Percentiles rank a stretch among this genome's conserved stretches.
Conservation (phyloP, 202 grass and related monocot species). For the Setaria italica region DNA sequence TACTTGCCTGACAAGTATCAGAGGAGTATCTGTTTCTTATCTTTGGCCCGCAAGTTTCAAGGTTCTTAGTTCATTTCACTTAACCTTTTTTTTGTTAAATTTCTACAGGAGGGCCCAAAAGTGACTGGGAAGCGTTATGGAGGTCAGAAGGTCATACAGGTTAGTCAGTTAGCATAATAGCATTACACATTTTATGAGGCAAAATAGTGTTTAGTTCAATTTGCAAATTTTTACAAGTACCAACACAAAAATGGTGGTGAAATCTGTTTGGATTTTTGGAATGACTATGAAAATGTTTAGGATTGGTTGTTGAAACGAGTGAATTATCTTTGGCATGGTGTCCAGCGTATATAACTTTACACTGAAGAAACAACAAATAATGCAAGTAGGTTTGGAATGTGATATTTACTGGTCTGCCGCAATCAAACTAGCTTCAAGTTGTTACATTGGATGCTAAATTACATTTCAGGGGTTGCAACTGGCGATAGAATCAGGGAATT, state of each 20-base stretch:
- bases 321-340: neutral
- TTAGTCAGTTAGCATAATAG: constrained; percentile 28
- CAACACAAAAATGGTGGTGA: constrained; percentile 2
- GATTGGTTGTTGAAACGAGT: neutral
- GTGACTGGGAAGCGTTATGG: constrained; percentile 58
- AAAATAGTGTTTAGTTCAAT: constrained; percentile 4
- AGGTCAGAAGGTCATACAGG: constrained; percentile 65
- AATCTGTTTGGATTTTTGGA: constrained; percentile 9
- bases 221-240: constrained; percentile 6
- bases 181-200: constrained; percentile 14
- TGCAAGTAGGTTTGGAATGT: neutral
- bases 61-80: neutral
- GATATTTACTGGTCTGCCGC: neutral
- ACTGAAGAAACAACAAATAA: neutral
- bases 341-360: neutral
- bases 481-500: constrained; percentile 70
- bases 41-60: neutral
- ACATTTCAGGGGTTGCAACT: constrained; percentile 78
- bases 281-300: neutral
- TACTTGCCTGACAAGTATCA: neutral
- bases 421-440: constrained; percentile 11
- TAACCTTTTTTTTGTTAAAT: constrained; percentile 28
- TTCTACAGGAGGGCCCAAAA: constrained; percentile 77
- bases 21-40: neutral
- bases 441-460: constrained; percentile 24